These are phyloP conservation scores for Microcyclospora tardicrescens DNA, from an alignment of 2,329 filamentous ascomycete species.

Conservation along the genomic window DNA sequence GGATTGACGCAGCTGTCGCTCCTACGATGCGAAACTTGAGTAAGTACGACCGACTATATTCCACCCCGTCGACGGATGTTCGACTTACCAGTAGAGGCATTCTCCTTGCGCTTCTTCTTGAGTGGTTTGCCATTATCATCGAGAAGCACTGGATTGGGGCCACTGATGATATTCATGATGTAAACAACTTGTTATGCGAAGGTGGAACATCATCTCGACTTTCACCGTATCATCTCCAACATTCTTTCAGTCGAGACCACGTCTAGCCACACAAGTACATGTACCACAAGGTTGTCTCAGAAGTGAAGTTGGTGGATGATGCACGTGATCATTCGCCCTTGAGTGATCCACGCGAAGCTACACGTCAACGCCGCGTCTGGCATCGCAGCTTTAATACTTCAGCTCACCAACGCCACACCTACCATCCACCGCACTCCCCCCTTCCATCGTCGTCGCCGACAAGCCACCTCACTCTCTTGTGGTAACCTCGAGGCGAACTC, in stretches of 20 bases:
- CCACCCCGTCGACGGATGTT: too few relatives aligned
- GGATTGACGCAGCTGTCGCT: conserved; percentile 72
- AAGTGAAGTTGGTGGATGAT: too few relatives aligned
- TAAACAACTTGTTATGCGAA: too few relatives aligned
- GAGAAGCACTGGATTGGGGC: not conserved
- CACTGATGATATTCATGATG: not conserved
- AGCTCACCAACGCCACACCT: conserved; percentile 1
- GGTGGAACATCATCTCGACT: too few relatives aligned
- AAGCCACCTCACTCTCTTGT: conserved; percentile 7
- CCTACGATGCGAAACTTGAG: conserved; percentile 28
- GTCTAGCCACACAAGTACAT: too few relatives aligned
- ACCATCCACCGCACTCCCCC: not conserved
- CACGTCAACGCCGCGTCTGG: too few relatives aligned
- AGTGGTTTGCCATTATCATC: not conserved
- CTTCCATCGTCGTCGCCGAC: conserved; percentile 5
- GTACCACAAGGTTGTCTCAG: too few relatives aligned
- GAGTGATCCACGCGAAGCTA: too few relatives aligned
- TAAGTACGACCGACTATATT: too few relatives aligned
- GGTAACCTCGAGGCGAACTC: conserved; percentile 6
- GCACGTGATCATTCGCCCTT: not conserved
- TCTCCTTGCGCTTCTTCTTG: conserved; percentile 38
- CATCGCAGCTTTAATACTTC: not conserved
- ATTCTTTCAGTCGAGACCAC: too few relatives aligned
- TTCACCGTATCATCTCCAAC: too few relatives aligned
- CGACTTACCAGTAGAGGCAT: conserved; percentile 38